phyloP scores from a whole-genome alignment of 139 green algal genomes.

The Tetradesmus lagerheimii region DNA sequence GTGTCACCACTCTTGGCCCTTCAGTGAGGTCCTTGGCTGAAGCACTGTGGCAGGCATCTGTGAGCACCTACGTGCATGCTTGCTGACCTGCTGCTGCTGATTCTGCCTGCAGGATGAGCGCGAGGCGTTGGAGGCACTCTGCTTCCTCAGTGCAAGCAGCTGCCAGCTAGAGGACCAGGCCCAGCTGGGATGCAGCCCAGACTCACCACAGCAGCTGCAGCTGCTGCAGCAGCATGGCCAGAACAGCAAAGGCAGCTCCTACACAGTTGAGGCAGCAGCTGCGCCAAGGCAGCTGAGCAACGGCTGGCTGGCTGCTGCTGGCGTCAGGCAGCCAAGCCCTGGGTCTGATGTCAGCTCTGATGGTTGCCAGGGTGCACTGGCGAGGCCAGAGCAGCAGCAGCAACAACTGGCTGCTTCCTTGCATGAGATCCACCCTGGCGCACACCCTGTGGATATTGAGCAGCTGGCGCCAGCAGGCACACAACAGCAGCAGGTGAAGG shows the following conservation, averaged over 20 bases:
- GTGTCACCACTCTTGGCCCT: background rate
- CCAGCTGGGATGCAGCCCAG: background rate
- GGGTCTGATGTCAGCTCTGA: slow-evolving; percentile 26
- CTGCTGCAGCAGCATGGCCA: slow-evolving; percentile 9
- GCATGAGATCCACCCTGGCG: slow-evolving; percentile 36
- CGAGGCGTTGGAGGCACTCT: slow-evolving; percentile 39
- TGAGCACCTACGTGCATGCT: background rate
- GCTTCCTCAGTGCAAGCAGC: slow-evolving; percentile 20
- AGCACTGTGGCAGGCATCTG: background rate
- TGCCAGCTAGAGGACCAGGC: background rate
- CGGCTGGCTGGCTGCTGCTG: background rate
- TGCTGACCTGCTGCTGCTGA: background rate
- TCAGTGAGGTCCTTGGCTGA: no score
- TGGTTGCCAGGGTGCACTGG: background rate
- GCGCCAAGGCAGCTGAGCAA: background rate
- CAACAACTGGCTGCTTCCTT: background rate
- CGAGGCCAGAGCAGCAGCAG: slow-evolving; percentile 8
- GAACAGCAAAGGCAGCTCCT: slow-evolving; percentile 19
- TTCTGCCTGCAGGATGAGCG: slow-evolving; percentile 25
- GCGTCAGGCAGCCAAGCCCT: slow-evolving; percentile 12
- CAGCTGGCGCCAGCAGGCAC: background rate
- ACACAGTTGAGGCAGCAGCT: background rate
- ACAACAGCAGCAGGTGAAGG: background rate
- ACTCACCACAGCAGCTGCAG: background rate
- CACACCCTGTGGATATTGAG: background rate